Evolutionary conservation across 129 eudicot species (phyloP).

Genomic region (Gnaphalium uliginosum): DNA sequence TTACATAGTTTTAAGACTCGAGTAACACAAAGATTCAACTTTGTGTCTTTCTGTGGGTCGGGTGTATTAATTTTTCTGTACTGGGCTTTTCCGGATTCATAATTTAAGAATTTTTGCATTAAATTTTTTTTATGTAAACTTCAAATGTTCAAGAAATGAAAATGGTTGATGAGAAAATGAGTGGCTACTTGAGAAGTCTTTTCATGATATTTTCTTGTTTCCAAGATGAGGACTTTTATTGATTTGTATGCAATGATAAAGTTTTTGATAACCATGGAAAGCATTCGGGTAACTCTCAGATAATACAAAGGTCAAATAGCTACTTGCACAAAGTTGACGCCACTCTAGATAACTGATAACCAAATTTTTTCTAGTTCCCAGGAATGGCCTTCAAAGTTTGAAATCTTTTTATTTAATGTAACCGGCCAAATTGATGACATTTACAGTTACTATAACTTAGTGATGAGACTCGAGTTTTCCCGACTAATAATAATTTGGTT

Average conservation of each 20-base stretch:
- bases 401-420: too few relatives aligned
- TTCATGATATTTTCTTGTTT: neutral
- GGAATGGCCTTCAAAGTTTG: too few relatives aligned
- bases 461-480: too few relatives aligned
- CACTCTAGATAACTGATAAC: too few relatives aligned
- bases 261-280: neutral
- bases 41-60: conserved; percentile 13
- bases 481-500: too few relatives aligned
- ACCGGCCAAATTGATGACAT: too few relatives aligned
- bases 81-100: neutral
- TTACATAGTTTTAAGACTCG: conserved; percentile 14
- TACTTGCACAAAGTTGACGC: too few relatives aligned
- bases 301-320: too few relatives aligned
- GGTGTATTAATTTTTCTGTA: neutral
- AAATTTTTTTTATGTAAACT: neutral
- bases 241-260: neutral
- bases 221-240: neutral
- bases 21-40: neutral
- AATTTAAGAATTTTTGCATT: neutral
- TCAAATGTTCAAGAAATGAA: neutral
- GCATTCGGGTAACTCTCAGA: neutral
- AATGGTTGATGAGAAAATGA: neutral
- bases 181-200: neutral
- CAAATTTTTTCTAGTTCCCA: too few relatives aligned
- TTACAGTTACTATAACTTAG: too few relatives aligned